A percentile compares a stretch with the other conserved stretches of the same genome.
Evolutionary conservation across 2,329 filamentous ascomycete genomes (phyloP).

Genomic region (Seiridium unicorne): DNA sequence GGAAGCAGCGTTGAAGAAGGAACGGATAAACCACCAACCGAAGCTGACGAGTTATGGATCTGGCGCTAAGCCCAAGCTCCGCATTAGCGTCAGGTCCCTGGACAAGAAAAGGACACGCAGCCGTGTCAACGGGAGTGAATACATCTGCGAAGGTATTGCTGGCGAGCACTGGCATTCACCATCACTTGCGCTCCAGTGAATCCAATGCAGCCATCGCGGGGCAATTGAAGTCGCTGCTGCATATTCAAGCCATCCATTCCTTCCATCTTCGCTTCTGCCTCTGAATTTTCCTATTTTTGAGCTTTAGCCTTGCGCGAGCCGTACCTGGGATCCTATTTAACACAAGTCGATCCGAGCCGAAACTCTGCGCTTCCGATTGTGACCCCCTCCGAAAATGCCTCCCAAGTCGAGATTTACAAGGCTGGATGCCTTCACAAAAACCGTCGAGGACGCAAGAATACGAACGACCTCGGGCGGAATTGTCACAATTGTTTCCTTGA

Average conservation of each 20-base stretch:
- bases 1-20: background rate
- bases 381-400: slow-evolving; percentile 58
- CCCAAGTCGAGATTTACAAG: slow-evolving; percentile 90
- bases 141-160: background rate
- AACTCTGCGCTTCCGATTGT: background rate
- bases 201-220: slow-evolving; percentile 7
- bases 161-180: background rate
- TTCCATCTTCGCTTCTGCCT: background rate
- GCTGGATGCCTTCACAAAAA: slow-evolving; percentile 99
- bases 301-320: slow-evolving; percentile 1
- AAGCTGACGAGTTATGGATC: background rate
- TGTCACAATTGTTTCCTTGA: slow-evolving; percentile 85
- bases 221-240: slow-evolving; percentile 1
- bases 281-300: background rate
- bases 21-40: background rate
- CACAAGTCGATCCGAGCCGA: background rate
- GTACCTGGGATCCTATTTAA: background rate
- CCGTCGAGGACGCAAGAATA: slow-evolving; percentile 94
- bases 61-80: slow-evolving; percentile 3
- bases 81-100: slow-evolving; percentile 7
- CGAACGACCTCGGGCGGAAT: slow-evolving; percentile 94
- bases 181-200: background rate
- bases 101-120: slow-evolving; percentile 2
- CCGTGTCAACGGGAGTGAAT: slow-evolving; percentile 1
- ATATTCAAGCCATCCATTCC: background rate